Conservation (phyloP, 164 flowering plant genomes). For the Macadamia tetraphylla region DNA sequence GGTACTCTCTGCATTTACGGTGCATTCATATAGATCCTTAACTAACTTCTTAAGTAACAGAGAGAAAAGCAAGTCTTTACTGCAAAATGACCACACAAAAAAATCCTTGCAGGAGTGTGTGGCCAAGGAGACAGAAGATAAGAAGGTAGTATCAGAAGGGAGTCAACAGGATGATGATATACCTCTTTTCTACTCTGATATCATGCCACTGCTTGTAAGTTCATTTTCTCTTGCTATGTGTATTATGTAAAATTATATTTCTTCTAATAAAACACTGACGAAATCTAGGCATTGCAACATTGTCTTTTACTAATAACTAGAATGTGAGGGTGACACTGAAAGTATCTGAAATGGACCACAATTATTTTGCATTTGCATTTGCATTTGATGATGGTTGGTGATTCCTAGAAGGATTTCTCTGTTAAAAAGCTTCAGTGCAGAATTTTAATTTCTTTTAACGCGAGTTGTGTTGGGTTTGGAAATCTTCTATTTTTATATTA, state of each 20-base stretch:
- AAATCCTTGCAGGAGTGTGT: constrained; percentile 44
- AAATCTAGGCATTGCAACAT: background rate
- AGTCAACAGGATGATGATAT: constrained; percentile 51
- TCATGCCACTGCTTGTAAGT: constrained; percentile 95
- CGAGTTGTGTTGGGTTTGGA: background rate
- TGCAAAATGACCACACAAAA: no score
- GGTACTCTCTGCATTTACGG: no score
- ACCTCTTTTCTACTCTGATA: constrained; percentile 83
- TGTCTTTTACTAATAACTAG: background rate
- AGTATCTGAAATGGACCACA: background rate
- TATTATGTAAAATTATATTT: background rate
- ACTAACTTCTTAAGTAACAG: background rate
- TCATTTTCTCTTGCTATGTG: background rate
- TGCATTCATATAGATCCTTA: background rate
- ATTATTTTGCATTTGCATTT: background rate
- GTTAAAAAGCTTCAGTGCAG: background rate
- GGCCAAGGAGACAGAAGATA: constrained; percentile 82
- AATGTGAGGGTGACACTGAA: background rate
- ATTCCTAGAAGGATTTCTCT: background rate
- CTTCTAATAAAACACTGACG: background rate
- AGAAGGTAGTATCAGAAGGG: constrained; percentile 14
- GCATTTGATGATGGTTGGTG: background rate
- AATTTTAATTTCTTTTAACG: no score
- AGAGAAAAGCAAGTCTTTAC: background rate
- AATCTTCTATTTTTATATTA: background rate